Evolutionary conservation across 1,284 basidiomycete genomes (phyloP).

Genomic region (Malassezia yamatoensis): DNA sequence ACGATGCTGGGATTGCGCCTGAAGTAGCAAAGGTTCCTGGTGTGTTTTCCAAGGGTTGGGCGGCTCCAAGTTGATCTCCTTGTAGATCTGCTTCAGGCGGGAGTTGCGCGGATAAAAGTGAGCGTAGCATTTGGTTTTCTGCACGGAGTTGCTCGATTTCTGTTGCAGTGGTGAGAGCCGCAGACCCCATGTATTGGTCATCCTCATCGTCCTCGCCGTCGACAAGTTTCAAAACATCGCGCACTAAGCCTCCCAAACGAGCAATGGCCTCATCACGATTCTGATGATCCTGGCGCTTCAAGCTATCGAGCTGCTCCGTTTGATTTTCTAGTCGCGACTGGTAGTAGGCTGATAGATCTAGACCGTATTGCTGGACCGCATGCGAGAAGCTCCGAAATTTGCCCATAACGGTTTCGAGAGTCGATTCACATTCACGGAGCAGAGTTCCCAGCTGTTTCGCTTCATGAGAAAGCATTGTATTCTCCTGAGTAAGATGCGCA

Average conservation of each 20-base stretch:
- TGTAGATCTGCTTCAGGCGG: too few relatives aligned
- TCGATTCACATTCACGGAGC: slow-evolving; percentile 86
- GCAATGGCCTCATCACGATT: slow-evolving; percentile 13
- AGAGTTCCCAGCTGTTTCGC: slow-evolving; percentile 81
- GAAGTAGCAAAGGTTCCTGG: background rate
- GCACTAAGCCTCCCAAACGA: slow-evolving; percentile 31
- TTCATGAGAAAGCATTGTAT: slow-evolving; percentile 79
- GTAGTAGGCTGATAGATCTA: slow-evolving; percentile 80
- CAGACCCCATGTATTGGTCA: background rate
- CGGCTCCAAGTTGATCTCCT: background rate
- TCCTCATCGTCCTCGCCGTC: slow-evolving; percentile 39
- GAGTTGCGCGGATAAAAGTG: slow-evolving; percentile 23
- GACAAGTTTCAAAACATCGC: slow-evolving; percentile 17
- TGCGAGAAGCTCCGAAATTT: slow-evolving; percentile 88
- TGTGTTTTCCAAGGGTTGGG: background rate
- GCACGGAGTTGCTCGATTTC: slow-evolving; percentile 37
- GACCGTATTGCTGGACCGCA: slow-evolving; percentile 82
- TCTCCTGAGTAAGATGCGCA: slow-evolving; percentile 82
- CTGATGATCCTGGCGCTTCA: background rate
- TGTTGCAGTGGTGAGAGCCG: slow-evolving; percentile 27
- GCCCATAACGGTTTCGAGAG: slow-evolving; percentile 88
- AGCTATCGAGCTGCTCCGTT: slow-evolving; percentile 6
- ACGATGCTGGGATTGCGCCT: too few relatives aligned
- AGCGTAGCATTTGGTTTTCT: slow-evolving; percentile 40
- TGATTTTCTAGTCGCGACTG: slow-evolving; percentile 50